phyloP scores from a whole-genome alignment of 805 yeast genomes.

The Candida koratica region DNA sequence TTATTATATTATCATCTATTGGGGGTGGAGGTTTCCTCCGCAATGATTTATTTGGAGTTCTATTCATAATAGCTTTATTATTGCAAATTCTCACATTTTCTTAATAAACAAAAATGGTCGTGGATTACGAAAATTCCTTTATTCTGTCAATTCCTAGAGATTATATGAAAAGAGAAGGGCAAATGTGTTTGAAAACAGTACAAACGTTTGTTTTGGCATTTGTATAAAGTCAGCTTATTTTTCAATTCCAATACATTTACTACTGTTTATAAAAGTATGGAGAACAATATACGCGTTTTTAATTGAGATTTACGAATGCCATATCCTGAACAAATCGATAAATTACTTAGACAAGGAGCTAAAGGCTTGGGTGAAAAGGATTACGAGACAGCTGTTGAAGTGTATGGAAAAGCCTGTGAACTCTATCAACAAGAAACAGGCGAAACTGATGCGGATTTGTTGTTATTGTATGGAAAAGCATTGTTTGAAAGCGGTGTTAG shows the following conservation, averaged over 20 bases:
- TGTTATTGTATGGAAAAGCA: conserved; percentile 75
- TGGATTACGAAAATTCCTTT: conserved; percentile 1
- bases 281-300: conserved; percentile 8
- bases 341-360: conserved; percentile 58
- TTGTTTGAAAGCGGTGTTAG: conserved; percentile 72
- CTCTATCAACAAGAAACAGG: conserved; percentile 42
- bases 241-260: no score
- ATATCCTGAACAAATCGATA: conserved; percentile 42
- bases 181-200: no score
- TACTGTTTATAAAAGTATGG: no score
- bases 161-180: no score
- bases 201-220: no score
- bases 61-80: conserved; percentile 3
- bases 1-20: neutral
- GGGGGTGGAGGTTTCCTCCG: conserved; percentile 27
- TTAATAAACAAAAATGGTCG: conserved; percentile 5
- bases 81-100: conserved; percentile 2
- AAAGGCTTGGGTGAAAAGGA: conserved; percentile 60
- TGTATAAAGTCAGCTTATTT: no score
- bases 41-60: conserved; percentile 17
- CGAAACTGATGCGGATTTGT: conserved; percentile 69
- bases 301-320: no score
- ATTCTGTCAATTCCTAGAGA: no score
- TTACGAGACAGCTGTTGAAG: conserved; percentile 64
- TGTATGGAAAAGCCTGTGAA: conserved; percentile 73